Base-by-base conservation (phyloP, 331 rosid genomes). In the Erythrophleum ivorense region DNA sequence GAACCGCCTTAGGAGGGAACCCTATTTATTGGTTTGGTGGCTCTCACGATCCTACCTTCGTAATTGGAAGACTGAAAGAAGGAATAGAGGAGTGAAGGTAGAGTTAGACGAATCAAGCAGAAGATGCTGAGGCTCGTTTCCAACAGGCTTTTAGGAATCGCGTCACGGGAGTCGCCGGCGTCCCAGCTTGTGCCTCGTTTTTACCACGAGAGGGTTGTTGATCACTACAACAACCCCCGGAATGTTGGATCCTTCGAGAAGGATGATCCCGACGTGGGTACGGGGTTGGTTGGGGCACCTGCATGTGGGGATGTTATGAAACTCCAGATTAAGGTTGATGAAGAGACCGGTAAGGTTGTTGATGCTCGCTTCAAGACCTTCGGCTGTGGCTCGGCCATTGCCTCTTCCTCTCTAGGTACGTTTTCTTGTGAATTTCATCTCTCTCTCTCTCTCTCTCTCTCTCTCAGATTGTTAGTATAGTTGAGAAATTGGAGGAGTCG, bases 291-390 rank as follows among this genome's bases (percentile, higher is more conserved):
- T 9, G 97, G 96, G 6, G 97, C 97, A 0, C 97, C 97, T 0
- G 96, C 98, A 5, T 94, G 98, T 71, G 98, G 97, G 69, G 97
- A 92, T 71, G 97, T 94, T 18, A 94, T 94, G 98, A 94, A 94
- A 80, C 96, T 94, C 6, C 97, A 94, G 90, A 92, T 94, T 50
- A 92, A 87, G 96, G 93, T 94, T 14, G 98, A 92, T 19, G 90
- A 92, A 18, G 9, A 83, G 34, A 91, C 92, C 52, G 97, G 97
- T 2, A 92, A 94, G 85, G 90, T 94, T 60, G 89, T 88, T 3
- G 98, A 94, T 65, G 98, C 98, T 36, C 83, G 95, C 79, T 94
- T 94, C 91, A 94, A 94, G 90, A 94, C 98, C 60, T 94, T 92
- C 34, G 97, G 97, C 1, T 94, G 97, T 79, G 98, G 98, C 12